Percentiles rank a stretch among this genome's conserved stretches.
Evolutionary conservation across 768 basidiomycete genomes (phyloP).

Genomic region (Panus rudis): DNA sequence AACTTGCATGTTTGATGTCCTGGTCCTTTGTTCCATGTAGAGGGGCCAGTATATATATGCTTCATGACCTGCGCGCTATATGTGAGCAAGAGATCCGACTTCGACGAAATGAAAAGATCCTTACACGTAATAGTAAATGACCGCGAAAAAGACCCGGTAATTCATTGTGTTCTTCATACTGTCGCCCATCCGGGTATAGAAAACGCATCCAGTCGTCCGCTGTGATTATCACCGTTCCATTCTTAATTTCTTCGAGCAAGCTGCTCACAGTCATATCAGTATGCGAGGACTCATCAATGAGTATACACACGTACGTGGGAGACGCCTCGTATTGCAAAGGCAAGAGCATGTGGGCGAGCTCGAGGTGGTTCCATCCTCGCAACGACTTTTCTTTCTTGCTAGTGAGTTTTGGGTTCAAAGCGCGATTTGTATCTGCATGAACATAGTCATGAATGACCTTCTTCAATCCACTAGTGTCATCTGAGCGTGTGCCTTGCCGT

Average conservation of each 20-base stretch:
- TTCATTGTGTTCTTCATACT: background rate
- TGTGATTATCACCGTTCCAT: background rate
- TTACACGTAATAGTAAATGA: background rate
- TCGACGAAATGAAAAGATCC: too few relatives aligned
- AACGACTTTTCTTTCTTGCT: background rate
- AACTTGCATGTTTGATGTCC: too few relatives aligned
- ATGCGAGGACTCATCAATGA: too few relatives aligned
- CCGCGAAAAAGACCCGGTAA: background rate
- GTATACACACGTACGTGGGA: too few relatives aligned
- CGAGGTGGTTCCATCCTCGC: background rate
- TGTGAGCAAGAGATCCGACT: background rate
- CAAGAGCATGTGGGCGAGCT: background rate
- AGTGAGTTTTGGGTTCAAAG: background rate
- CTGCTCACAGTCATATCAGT: background rate
- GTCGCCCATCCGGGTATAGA: slow-evolving; percentile 2
- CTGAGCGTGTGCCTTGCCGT: too few relatives aligned
- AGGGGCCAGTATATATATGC: slow-evolving; percentile 1
- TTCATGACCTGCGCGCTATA: background rate
- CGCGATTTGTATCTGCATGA: background rate
- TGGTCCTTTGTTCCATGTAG: background rate
- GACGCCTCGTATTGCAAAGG: background rate
- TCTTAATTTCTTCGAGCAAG: background rate
- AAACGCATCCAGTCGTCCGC: slow-evolving; percentile 1
- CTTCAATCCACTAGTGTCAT: background rate
- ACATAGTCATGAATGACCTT: background rate